Base-by-base conservation (phyloP, 1,284 basidiomycete genomes). In the Meira nashicola region DNA sequence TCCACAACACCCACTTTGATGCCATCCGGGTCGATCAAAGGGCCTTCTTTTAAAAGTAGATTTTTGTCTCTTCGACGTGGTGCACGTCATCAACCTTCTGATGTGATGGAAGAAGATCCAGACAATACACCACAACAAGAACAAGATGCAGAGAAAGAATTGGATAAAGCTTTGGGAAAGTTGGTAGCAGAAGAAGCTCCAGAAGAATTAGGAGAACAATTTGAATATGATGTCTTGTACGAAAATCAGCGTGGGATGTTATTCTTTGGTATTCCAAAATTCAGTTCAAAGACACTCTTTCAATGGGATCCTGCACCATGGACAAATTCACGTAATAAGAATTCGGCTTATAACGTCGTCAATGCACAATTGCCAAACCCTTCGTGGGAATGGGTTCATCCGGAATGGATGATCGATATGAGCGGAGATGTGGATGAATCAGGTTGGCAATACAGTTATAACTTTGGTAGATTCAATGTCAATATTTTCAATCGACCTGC, bases 341-440 rank as follows among this genome's bases (percentile, higher is more conserved):
- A 70, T 47, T 73, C 71, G 19, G 59, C 72, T 7, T 73, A 76
- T 61, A 72, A 67, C 57, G 70, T 74, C 41, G 65, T 68, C 33
- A 77, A 73, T 41, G 72, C 73, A 12, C 75, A 77, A 62, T 60
- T 77, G 41, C 75, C 75, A 1, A 74, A 77, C 61, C 68, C 73
- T 3, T 69, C 67, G 8, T 77, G 75, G 75, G 75, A 76, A 46
- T 77, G 75, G 75, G 74, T 74, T 17, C 71, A 77, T 39, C 61
- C 60, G 12, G 70, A 73, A 28, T 77, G 75, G 75, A 59, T 70
- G 52, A 73, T 77, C 59, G 75, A 77, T 62, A 77, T 77, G 75
- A 70, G 70, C 0, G 74, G 73, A 46, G 74, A 77, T 47, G 74
- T 73, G 7, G 75, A 77, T 44, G 74, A 77, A 58, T 68, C 71